Evolutionary conservation across 306 rosid genomes (phyloP).

Genomic region (Cicer cuneatum): DNA sequence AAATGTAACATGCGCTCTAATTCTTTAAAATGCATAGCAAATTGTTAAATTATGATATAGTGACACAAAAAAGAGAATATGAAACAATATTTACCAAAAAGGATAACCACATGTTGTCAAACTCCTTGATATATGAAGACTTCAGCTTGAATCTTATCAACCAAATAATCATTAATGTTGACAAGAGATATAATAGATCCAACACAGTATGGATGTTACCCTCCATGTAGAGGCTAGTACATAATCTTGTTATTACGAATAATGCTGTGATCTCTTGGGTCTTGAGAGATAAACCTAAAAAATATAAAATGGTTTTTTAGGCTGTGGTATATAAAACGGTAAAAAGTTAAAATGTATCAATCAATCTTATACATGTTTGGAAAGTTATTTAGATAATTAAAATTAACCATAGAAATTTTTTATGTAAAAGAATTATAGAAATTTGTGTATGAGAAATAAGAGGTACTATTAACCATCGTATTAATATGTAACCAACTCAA

Average conservation of each 20-base stretch:
- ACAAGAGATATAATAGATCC: slow-evolving; percentile 56
- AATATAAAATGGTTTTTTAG: neutral
- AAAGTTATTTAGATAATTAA: too few species aligned
- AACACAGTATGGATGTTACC: slow-evolving; percentile 55
- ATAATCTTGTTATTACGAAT: slow-evolving; percentile 54
- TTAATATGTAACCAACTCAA: too few species aligned
- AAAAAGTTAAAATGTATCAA: neutral
- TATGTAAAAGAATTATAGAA: too few species aligned
- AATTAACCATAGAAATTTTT: too few species aligned
- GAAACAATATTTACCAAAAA: slow-evolving; percentile 59
- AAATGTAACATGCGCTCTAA: neutral
- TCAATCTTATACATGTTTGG: too few species aligned
- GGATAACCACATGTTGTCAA: slow-evolving; percentile 60
- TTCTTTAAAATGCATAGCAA: neutral
- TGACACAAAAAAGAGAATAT: neutral
- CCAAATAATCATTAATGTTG: slow-evolving; percentile 67
- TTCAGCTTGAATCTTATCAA: slow-evolving; percentile 70
- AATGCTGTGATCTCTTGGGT: slow-evolving; percentile 83
- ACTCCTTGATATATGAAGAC: slow-evolving; percentile 66
- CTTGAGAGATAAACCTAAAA: slow-evolving; percentile 72
- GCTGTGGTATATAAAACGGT: too few species aligned
- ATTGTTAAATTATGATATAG: neutral
- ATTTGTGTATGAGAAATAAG: too few species aligned
- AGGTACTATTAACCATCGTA: too few species aligned
- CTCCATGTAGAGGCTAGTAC: slow-evolving; percentile 51